Conservation (phyloP, 2,329 filamentous ascomycete genomes). For the Zymoseptoria passerinii region DNA sequence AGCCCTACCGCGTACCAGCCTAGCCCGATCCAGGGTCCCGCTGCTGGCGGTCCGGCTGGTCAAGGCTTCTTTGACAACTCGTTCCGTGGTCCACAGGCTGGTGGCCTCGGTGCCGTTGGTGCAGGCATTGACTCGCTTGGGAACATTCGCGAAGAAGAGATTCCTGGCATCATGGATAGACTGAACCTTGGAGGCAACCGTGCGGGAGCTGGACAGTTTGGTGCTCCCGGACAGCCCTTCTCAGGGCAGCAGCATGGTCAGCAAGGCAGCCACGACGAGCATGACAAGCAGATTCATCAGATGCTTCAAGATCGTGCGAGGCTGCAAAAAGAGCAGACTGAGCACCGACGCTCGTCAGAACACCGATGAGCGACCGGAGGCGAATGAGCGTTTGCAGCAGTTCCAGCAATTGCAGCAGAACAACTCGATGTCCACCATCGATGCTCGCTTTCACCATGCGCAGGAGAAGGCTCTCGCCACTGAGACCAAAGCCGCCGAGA, state of each 20-base stretch:
- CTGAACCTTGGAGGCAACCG: conserved; percentile 50
- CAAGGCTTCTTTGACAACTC: conserved; percentile 63
- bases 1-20: conserved; percentile 62
- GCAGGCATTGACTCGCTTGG: conserved; percentile 37
- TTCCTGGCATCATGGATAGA: conserved; percentile 56
- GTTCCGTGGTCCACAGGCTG: conserved; percentile 34
- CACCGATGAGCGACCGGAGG: conserved; percentile 38
- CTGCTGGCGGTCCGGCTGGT: conserved; percentile 12
- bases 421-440: conserved; percentile 7
- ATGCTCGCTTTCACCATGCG: conserved; percentile 15
- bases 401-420: conserved; percentile 66
- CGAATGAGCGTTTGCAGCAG: conserved; percentile 65
- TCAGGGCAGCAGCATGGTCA: conserved; percentile 36
- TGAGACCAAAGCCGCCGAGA: conserved; percentile 1
- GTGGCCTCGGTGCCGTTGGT: conserved; percentile 39
- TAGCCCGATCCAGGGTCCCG: conserved; percentile 45
- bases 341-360: conserved; percentile 41
- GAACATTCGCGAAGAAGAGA: conserved; percentile 59
- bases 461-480: conserved; percentile 29
- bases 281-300: conserved; percentile 49
- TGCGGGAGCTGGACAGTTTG: conserved; percentile 42
- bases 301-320: conserved; percentile 55
- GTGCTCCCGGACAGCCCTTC: conserved; percentile 38
- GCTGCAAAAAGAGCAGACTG: conserved; percentile 53
- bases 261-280: conserved; percentile 32